Conservation (phyloP, 768 basidiomycete genomes). For the Leccinum uliginosum region DNA sequence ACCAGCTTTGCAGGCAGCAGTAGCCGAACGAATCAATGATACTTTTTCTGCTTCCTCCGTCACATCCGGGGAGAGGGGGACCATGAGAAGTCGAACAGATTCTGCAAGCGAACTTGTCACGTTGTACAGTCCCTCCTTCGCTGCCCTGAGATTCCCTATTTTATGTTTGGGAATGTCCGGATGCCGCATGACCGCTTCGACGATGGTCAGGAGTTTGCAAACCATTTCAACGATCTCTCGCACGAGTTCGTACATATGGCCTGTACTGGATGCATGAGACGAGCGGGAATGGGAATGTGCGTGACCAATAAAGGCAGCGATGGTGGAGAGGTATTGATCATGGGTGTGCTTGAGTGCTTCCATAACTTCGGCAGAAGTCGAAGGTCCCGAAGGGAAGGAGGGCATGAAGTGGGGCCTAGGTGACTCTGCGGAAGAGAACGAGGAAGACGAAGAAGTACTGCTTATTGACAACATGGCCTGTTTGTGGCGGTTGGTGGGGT, state of each 20-base stretch:
- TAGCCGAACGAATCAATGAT: conserved; percentile 76
- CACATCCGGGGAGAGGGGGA: conserved; percentile 39
- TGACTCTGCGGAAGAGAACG: conserved; percentile 61
- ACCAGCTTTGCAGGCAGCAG: conserved; percentile 80
- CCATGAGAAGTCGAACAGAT: conserved; percentile 75
- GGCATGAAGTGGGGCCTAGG: conserved; percentile 41
- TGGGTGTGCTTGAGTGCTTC: conserved; percentile 80
- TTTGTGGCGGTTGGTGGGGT: conserved; percentile 40
- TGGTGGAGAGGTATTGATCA: conserved; percentile 87
- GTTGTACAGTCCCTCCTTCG: conserved; percentile 79
- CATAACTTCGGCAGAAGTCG: conserved; percentile 62
- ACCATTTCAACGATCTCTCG: conserved; percentile 92
- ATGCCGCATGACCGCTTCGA: conserved; percentile 82
- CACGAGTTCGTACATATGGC: conserved; percentile 92
- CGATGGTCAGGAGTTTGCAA: conserved; percentile 84
- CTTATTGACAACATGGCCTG: conserved; percentile 51
- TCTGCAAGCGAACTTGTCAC: conserved; percentile 86
- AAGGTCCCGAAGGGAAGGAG: conserved; percentile 67
- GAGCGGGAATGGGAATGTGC: conserved; percentile 88
- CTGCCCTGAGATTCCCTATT: conserved; percentile 57
- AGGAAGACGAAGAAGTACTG: conserved; percentile 70
- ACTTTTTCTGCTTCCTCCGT: conserved; percentile 83
- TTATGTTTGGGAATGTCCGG: conserved; percentile 64
- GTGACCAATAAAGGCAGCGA: conserved; percentile 97
- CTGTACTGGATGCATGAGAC: conserved; percentile 90